Conservation (phyloP, 106 monocot genomes). For the Platanthera zijinensis region DNA sequence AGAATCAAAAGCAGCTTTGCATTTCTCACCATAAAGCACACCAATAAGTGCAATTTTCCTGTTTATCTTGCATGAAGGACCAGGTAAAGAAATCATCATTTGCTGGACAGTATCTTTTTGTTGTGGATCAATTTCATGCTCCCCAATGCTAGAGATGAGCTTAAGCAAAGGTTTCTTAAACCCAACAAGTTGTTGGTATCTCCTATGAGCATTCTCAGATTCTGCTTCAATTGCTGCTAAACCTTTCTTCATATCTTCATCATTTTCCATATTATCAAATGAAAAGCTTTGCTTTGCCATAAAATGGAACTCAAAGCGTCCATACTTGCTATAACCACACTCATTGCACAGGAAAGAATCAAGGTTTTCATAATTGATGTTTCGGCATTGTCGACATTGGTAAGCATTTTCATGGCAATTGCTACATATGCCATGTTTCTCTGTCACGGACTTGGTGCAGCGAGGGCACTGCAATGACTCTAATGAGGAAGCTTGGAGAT, state of each 20-base stretch:
- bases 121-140: conserved; percentile 91
- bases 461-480: conserved; percentile 98
- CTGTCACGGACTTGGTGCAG: conserved; percentile 90
- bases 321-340: conserved; percentile 99
- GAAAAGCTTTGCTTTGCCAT: conserved; percentile 96
- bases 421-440: conserved; percentile 98
- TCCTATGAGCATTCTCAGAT: conserved; percentile 97
- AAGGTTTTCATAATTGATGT: conserved; percentile 98
- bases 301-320: conserved; percentile 98
- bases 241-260: conserved; percentile 98
- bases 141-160: conserved; percentile 92
- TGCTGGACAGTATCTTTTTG: conserved; percentile 98
- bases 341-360: conserved; percentile 99
- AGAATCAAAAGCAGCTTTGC: conserved; percentile 99
- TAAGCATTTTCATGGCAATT: conserved; percentile 99
- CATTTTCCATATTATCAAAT: conserved; percentile 97
- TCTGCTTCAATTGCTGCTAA: conserved; percentile 88
- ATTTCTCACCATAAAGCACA: conserved; percentile 96
- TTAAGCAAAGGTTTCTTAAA: conserved; percentile 97
- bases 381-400: conserved; percentile 94
- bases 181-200: conserved; percentile 95
- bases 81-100: conserved; percentile 96
- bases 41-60: conserved; percentile 90
- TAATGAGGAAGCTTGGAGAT: conserved; percentile 91
- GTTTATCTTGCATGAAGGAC: conserved; percentile 95